Conservation (phyloP, 306 rosid genomes). For the Casuarina equisetifolia region DNA sequence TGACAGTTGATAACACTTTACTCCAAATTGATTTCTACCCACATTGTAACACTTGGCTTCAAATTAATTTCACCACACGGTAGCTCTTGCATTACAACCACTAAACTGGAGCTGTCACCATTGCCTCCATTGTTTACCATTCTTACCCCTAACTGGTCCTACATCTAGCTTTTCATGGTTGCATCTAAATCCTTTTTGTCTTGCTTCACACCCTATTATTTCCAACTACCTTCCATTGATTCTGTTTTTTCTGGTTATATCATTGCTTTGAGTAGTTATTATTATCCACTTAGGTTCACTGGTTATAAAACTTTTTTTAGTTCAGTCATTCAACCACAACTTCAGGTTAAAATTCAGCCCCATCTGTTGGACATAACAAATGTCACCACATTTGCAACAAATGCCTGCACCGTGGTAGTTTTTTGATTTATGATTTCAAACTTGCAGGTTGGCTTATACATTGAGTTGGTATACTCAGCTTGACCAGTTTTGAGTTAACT, state of each 20-base stretch:
- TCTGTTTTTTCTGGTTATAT: background rate
- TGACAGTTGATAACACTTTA: background rate
- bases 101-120: background rate
- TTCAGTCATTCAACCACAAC: background rate
- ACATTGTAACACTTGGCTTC: background rate
- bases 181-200: background rate
- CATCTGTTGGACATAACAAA: background rate
- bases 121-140: background rate
- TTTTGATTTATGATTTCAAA: background rate
- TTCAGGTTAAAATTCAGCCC: background rate
- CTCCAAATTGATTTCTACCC: background rate
- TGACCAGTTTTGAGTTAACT: conserved; percentile 4
- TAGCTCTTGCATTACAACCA: no score
- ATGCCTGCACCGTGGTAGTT: background rate
- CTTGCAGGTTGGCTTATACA: background rate
- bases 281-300: background rate
- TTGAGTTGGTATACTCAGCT: background rate
- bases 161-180: background rate
- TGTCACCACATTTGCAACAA: background rate
- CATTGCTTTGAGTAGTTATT: background rate
- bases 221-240: background rate
- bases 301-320: background rate
- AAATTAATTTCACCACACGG: no score
- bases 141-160: background rate
- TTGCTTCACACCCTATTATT: background rate